Conservation (phyloP, 352 stramenopile species). For the Globisporangium paddicum region DNA sequence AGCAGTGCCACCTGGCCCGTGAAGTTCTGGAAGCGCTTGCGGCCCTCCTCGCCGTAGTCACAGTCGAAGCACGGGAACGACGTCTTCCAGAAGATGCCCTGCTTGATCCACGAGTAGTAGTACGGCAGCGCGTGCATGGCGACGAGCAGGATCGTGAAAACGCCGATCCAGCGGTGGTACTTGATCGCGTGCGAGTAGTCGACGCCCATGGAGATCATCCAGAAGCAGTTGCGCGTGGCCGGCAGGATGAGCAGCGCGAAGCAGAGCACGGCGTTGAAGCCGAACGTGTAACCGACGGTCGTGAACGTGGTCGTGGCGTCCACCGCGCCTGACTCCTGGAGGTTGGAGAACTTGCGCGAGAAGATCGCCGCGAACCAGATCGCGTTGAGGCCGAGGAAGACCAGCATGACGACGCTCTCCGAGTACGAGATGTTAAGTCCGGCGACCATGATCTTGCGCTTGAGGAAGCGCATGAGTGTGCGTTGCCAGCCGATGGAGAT, state of each 20-base stretch:
- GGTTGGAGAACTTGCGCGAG: constrained; percentile 48
- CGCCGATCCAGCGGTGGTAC: constrained; percentile 85
- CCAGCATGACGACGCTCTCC: constrained; percentile 57
- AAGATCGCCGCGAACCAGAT: constrained; percentile 83
- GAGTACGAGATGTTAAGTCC: constrained; percentile 77
- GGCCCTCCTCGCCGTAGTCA: constrained; percentile 60
- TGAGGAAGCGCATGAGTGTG: constrained; percentile 73
- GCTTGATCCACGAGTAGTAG: constrained; percentile 63
- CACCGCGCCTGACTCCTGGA: constrained; percentile 42
- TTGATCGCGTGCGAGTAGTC: constrained; percentile 87
- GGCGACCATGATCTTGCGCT: constrained; percentile 72
- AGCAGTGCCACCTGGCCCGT: constrained; percentile 63
- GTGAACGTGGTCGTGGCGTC: constrained; percentile 41
- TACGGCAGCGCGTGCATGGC: constrained; percentile 63
- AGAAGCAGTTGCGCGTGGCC: constrained; percentile 73
- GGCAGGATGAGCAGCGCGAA: constrained; percentile 62
- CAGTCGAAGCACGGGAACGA: constrained; percentile 65
- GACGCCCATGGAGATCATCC: constrained; percentile 80
- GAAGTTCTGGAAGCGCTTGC: constrained; percentile 70
- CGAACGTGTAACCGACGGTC: constrained; percentile 54
- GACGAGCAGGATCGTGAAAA: constrained; percentile 63
- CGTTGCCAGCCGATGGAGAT: constrained; percentile 67
- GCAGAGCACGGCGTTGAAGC: constrained; percentile 72
- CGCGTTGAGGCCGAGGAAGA: constrained; percentile 73
- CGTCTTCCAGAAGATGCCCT: constrained; percentile 47